Conservation (phyloP, 805 yeast species). For the Vanderwaltozyma verrucispora region DNA sequence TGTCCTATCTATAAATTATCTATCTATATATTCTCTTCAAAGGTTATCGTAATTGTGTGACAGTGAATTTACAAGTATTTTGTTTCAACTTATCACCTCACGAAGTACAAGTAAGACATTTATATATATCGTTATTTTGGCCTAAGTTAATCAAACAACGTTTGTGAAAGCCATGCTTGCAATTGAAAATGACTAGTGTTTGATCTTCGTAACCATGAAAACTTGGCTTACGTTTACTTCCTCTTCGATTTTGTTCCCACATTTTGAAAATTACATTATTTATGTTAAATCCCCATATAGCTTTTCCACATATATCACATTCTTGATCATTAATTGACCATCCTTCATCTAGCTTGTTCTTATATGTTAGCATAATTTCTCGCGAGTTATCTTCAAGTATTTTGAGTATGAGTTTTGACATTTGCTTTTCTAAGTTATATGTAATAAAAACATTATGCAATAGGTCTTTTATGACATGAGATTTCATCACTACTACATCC, state of each 20-base stretch:
- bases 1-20: too few relatives aligned
- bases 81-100: too few relatives aligned
- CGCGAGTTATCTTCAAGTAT: conserved; percentile 50
- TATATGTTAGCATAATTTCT: conserved; percentile 35
- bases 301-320: conserved; percentile 71
- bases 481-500: conserved; percentile 36
- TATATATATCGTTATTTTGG: conserved; percentile 10
- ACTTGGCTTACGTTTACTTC: conserved; percentile 17
- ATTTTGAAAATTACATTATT: conserved; percentile 38
- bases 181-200: conserved; percentile 15
- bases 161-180: conserved; percentile 25
- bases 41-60: too few relatives aligned
- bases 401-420: conserved; percentile 40
- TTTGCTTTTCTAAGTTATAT: conserved; percentile 51
- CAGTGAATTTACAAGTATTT: too few relatives aligned
- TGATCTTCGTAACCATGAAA: not conserved
- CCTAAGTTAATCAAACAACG: conserved; percentile 23
- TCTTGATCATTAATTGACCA: conserved; percentile 48
- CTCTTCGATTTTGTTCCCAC: conserved; percentile 52
- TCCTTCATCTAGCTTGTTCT: conserved; percentile 40
- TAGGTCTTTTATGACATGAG: conserved; percentile 50
- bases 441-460: conserved; percentile 55
- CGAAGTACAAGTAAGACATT: conserved; percentile 21
- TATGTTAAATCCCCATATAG: conserved; percentile 59
- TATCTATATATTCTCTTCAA: too few relatives aligned